Evolutionary conservation across 331 rosid species (phyloP), one percentile per base, ranked within the genome.

Genomic region (Acacia pycnantha): DNA sequence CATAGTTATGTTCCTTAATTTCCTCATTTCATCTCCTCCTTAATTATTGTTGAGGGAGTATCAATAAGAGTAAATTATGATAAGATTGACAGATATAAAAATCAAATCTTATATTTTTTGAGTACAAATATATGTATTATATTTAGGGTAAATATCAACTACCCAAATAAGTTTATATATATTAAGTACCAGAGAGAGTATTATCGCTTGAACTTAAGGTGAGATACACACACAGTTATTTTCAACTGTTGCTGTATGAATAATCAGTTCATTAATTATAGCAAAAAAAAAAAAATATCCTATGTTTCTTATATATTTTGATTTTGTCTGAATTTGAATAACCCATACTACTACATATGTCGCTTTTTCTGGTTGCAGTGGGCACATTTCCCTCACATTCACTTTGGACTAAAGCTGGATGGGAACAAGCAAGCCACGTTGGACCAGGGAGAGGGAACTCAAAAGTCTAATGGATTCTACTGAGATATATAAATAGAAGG

Each of bases 331-430:
- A 37, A 37, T 37, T 37, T 37, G 9, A 37, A 37, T 37, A 37
- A 37, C 41, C 41, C 41, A 37, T 37, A 6, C 41, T 37, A 37
- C 41, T 37, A 37, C 6, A 37, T 37, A n/a, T n/a, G n/a, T n/a
- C n/a, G n/a, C n/a, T n/a, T n/a, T 37, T 37, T 37, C 41, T 71
- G 76, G 40, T 58, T 81, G 88, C 97, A 96, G 99, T 96, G 99
- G 99, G 99, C 99, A 84, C 99, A 96, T 92, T 92, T 93, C 83
- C n/a, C 99, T 81, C 98, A 91, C 88, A 92, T 96, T 82, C 94
- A 92, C 90, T 96, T 91, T 88, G 98, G 97, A 31, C 87, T 88
- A 86, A 93, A 91, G 88, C 81, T 89, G 85, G 97, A 94, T 80
- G 93, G 92, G 41, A 91, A 84, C 84, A 90, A 89, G 89, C 91